A percentile compares a stretch with the other conserved stretches of the same genome.
These are phyloP conservation scores for Colletotrichum sp. DNA, from an alignment of 2,329 filamentous ascomycete species.

Conservation along the genomic window DNA sequence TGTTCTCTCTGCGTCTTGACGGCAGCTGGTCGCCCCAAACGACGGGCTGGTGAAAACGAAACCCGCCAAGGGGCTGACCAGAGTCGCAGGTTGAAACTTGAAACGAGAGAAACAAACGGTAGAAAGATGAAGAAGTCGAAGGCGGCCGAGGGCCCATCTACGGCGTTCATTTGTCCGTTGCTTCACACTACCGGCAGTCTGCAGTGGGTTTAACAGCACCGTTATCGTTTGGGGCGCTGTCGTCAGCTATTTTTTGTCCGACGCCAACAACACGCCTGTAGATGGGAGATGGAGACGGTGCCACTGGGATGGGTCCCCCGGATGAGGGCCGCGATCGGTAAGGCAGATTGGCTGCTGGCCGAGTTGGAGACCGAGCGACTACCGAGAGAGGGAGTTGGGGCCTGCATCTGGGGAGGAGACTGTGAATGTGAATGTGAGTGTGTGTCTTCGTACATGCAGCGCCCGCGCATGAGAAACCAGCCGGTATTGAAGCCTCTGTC, in stretches of 20 bases:
- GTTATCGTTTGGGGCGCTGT: background rate
- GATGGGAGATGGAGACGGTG: background rate
- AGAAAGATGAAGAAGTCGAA: background rate
- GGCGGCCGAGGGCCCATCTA: background rate
- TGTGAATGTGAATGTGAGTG: background rate
- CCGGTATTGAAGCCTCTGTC: background rate
- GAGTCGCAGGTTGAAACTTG: conserved; percentile 19
- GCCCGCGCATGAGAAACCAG: background rate
- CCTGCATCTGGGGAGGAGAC: background rate
- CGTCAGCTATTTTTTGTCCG: background rate
- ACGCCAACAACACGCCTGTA: background rate
- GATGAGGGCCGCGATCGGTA: background rate
- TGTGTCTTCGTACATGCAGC: background rate
- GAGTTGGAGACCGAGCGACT: background rate
- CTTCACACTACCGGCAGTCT: background rate
- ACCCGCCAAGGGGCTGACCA: conserved; percentile 1
- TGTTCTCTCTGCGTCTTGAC: background rate
- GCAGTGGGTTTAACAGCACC: background rate
- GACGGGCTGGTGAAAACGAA: conserved; percentile 5
- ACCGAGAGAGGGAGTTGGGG: background rate
- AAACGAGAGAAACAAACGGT: conserved; percentile 12
- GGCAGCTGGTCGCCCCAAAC: background rate
- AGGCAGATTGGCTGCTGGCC: background rate
- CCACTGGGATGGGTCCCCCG: background rate
- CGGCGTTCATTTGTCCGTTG: background rate